These are phyloP conservation scores for Dothiorella sarmentorum DNA, from an alignment of 2,329 filamentous ascomycete genomes.

Conservation along the genomic window DNA sequence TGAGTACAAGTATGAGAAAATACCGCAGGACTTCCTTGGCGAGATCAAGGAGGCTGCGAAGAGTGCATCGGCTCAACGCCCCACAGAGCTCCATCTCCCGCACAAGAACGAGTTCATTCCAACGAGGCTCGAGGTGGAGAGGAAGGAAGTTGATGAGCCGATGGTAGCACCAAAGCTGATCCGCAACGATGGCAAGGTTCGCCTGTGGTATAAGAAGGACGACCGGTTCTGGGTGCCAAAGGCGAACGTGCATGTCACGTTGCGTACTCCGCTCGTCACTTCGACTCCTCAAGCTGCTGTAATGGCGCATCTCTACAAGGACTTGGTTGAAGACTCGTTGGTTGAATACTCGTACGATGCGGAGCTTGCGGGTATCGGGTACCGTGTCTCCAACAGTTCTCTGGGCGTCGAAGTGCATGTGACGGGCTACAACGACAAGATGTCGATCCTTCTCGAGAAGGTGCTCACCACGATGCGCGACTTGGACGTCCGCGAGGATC, in stretches of 20 bases:
- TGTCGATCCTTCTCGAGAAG: slow-evolving; percentile 84
- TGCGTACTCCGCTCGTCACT: slow-evolving; percentile 75
- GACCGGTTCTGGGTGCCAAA: slow-evolving; percentile 98
- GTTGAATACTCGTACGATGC: slow-evolving; percentile 96
- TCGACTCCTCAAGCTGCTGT: slow-evolving; percentile 74
- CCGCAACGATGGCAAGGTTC: slow-evolving; percentile 73
- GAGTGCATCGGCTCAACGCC: slow-evolving; percentile 56
- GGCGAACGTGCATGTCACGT: slow-evolving; percentile 77
- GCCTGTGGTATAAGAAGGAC: slow-evolving; percentile 97
- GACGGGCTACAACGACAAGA: slow-evolving; percentile 94
- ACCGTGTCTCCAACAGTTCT: slow-evolving; percentile 69
- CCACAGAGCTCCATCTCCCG: slow-evolving; percentile 75
- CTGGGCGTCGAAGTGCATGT: slow-evolving; percentile 75
- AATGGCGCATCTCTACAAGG: slow-evolving; percentile 75
- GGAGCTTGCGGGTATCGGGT: slow-evolving; percentile 83
- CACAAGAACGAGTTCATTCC: slow-evolving; percentile 96
- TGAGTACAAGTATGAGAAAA: slow-evolving; percentile 79
- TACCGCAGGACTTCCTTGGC: slow-evolving; percentile 70
- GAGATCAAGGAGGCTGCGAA: slow-evolving; percentile 65
- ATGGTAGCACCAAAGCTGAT: slow-evolving; percentile 74
- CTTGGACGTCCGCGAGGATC: slow-evolving; percentile 76
- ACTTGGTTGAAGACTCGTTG: slow-evolving; percentile 82
- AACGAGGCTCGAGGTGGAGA: slow-evolving; percentile 87
- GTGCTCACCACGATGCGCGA: slow-evolving; percentile 81
- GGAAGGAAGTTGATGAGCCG: slow-evolving; percentile 79